Conservation (phyloP, 2,329 filamentous ascomycete species). For the Colletotrichum gloeosporioides region DNA sequence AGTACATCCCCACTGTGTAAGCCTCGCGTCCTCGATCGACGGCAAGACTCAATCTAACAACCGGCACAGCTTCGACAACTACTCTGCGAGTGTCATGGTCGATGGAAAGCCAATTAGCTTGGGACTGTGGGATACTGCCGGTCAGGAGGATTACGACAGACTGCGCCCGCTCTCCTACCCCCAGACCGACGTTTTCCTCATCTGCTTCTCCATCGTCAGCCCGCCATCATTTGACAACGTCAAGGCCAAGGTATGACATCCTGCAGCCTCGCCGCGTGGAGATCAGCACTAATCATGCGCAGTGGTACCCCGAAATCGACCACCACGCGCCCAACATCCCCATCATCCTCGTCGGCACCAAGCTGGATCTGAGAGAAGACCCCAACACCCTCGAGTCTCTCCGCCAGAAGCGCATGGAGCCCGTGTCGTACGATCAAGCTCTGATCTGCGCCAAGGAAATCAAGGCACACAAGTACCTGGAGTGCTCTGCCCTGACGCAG, state of each 20-base stretch:
- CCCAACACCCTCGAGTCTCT: slow-evolving; percentile 80
- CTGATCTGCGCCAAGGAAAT: slow-evolving; percentile 91
- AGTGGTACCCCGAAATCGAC: slow-evolving; percentile 98
- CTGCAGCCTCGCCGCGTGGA: neutral
- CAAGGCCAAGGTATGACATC: slow-evolving; percentile 82
- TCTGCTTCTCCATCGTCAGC: slow-evolving; percentile 98
- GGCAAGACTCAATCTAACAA: neutral
- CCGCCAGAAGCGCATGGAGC: slow-evolving; percentile 91
- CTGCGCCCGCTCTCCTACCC: slow-evolving; percentile 95
- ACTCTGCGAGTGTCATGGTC: slow-evolving; percentile 98
- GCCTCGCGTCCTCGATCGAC: slow-evolving; percentile 34
- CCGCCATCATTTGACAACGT: slow-evolving; percentile 99
- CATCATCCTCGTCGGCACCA: slow-evolving; percentile 96
- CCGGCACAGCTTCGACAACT: slow-evolving; percentile 86
- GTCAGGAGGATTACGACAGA: slow-evolving; percentile 98
- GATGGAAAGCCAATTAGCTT: slow-evolving; percentile 97
- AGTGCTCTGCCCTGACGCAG: slow-evolving; percentile 97
- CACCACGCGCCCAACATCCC: slow-evolving; percentile 95
- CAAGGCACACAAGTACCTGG: slow-evolving; percentile 94
- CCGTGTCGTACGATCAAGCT: slow-evolving; percentile 94
- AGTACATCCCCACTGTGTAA: slow-evolving; percentile 98
- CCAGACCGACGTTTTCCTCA: slow-evolving; percentile 97
- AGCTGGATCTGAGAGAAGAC: slow-evolving; percentile 94
- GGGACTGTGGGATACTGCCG: slow-evolving; percentile 97
- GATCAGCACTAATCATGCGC: slow-evolving; percentile 7